These are phyloP conservation scores for Canariomyces notabilis DNA, from an alignment of 2,329 filamentous ascomycete genomes.

Conservation along the genomic window DNA sequence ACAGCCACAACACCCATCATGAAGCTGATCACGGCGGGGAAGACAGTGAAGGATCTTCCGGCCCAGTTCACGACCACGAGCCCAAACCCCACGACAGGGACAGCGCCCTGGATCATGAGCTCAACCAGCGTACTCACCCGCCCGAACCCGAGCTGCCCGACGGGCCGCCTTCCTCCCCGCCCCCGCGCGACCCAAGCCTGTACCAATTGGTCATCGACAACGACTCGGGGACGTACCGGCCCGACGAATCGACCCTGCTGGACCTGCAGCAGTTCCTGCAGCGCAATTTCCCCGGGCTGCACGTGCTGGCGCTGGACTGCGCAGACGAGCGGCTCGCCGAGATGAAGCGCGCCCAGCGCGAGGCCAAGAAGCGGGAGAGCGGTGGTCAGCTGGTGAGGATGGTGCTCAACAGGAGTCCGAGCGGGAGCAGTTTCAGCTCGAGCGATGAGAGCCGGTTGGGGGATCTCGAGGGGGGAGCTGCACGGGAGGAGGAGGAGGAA, in stretches of 20 bases:
- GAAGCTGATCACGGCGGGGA: not conserved
- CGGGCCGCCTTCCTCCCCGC: slow-evolving; percentile 41
- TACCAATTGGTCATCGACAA: slow-evolving; percentile 95
- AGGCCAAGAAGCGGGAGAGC: slow-evolving; percentile 64
- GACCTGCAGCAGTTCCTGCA: slow-evolving; percentile 65
- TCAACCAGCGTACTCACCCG: slow-evolving; percentile 45
- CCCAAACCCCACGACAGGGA: not conserved
- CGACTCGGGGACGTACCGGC: slow-evolving; percentile 88
- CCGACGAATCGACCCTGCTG: slow-evolving; percentile 71
- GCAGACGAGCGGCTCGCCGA: slow-evolving; percentile 67
- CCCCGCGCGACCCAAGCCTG: slow-evolving; percentile 44
- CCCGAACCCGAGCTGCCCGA: slow-evolving; percentile 33
- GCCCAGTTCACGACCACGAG: not conserved
- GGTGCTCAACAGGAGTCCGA: slow-evolving; percentile 53
- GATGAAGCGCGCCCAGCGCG: slow-evolving; percentile 71
- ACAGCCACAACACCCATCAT: slow-evolving; percentile 24
- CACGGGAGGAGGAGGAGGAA: slow-evolving; percentile 31
- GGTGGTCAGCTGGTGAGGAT: slow-evolving; percentile 39
- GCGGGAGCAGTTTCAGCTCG: slow-evolving; percentile 45
- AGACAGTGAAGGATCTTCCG: not conserved
- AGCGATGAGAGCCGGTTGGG: slow-evolving; percentile 49
- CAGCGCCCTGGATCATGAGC: not conserved
- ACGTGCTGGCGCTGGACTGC: slow-evolving; percentile 70
- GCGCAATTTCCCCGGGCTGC: slow-evolving; percentile 70
- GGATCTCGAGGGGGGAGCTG: slow-evolving; percentile 36